Percentiles rank a stretch among this genome's conserved stretches.
Evolutionary conservation across 768 basidiomycete genomes (phyloP).

Genomic region (Boletellus sp.): DNA sequence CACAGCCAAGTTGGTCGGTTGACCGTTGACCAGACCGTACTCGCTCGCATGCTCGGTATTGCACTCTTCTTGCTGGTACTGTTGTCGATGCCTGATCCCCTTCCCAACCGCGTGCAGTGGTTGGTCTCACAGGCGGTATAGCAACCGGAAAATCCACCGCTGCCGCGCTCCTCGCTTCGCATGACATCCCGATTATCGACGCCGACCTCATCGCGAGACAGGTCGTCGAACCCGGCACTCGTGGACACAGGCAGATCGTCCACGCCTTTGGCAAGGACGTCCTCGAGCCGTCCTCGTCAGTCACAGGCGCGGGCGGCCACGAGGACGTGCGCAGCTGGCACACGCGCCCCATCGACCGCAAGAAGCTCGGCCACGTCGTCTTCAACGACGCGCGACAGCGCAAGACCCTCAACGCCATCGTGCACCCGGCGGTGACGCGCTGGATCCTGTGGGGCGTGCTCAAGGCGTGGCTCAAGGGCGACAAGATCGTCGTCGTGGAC

Average conservation of each 20-base stretch:
- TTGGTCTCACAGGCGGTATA: constrained; percentile 95
- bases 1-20: too few relatives aligned
- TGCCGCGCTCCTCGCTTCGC: constrained; percentile 63
- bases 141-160: constrained; percentile 97
- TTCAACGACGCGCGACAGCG: constrained; percentile 76
- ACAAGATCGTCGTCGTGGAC: constrained; percentile 80
- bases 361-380: constrained; percentile 77
- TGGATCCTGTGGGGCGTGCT: constrained; percentile 72
- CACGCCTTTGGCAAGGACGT: constrained; percentile 68
- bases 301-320: not conserved
- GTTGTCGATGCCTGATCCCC: not conserved
- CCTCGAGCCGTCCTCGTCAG: constrained; percentile 37
- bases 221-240: constrained; percentile 82
- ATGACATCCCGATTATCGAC: constrained; percentile 81
- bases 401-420: constrained; percentile 72
- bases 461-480: constrained; percentile 69
- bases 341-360: constrained; percentile 76
- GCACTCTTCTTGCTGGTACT: not conserved
- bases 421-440: constrained; percentile 86
- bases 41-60: not conserved
- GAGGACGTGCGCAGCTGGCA: constrained; percentile 6
- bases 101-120: constrained; percentile 47
- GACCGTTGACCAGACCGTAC: too few relatives aligned
- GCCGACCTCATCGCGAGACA: constrained; percentile 86
- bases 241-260: constrained; percentile 64